Base-by-base conservation (phyloP, 495 filamentous ascomycete species). In the Penicillium turbatum region DNA sequence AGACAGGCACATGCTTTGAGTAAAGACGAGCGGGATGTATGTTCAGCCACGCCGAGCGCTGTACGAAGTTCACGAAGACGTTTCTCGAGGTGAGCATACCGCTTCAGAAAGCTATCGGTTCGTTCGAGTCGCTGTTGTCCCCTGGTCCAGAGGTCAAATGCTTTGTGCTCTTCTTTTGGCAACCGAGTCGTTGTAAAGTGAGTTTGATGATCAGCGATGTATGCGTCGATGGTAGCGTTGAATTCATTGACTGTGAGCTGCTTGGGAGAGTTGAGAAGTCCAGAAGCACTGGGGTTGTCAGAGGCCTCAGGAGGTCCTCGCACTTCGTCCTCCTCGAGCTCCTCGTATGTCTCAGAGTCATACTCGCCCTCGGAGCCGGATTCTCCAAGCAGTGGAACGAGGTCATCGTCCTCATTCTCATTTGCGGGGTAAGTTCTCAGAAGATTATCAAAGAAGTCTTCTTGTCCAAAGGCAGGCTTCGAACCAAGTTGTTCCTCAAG, bases 381-480 rank as follows among this genome's bases (percentile, higher is more conserved):
- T 1, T 92, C 85, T 24, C 86, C 87, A 57, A 82, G 86, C 0
- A 78, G 5, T 11, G 90, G 83, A 4, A 87, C 69, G 15, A 77
- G 9, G 5, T 15, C 6, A 1, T 37, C 52, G 11, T 82, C 71
- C 11, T 84, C 80, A 24, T 67, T 15, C 34, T 36, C 66, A 31
- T 68, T 55, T 7, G 46, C 66, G 15, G 71, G 70, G 57, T 82
- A 79, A 40, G 78, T 82, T 11, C 76, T 42, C 3, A 83, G 53
- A 26, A 73, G 68, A 41, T 69, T 21, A 6, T 37, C 39, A 19
- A 38, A 43, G 3, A 57, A 54, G 0, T 35, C 41, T 4, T 57
- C 27, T 8, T 53, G 35, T 15, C 39, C n/a, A 27, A 30, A n/a
- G 1, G 26, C 15, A 15, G 27, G 16, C 4, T 38, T 11, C 16